These are phyloP conservation scores for Kentomonas sorsogonicus DNA, from an alignment of 208 protist species.

Conservation along the genomic window DNA sequence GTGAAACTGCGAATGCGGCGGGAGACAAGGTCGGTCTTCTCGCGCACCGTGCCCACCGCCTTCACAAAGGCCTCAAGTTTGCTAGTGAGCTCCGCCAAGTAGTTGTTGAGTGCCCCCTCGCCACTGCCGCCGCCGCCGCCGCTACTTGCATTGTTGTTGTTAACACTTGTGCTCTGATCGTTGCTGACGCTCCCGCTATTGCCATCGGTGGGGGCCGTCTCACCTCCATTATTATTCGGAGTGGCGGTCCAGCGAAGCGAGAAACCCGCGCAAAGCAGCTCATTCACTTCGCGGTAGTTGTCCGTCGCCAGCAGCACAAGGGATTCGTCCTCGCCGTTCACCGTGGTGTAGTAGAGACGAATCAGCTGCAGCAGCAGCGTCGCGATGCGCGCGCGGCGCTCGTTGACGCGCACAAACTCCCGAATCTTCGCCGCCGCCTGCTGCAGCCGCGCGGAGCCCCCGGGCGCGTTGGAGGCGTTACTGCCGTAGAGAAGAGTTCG, in stretches of 20 bases:
- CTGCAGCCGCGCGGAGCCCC: not conserved
- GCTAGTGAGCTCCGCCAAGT: constrained; percentile 51
- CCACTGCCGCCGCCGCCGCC: too few relatives aligned
- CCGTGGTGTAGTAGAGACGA: constrained; percentile 58
- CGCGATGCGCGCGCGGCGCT: constrained; percentile 62
- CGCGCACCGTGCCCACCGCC: constrained; percentile 53
- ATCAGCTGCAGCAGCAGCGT: constrained; percentile 57
- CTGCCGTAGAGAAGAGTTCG: constrained; percentile 19
- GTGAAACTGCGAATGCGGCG: constrained; percentile 42
- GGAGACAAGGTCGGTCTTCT: constrained; percentile 46
- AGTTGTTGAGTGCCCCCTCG: constrained; percentile 42
- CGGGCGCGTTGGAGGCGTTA: constrained; percentile 9
- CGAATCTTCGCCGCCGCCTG: constrained; percentile 16
- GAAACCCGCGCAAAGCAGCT: constrained; percentile 46
- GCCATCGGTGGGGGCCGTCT: too few relatives aligned
- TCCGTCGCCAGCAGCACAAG: constrained; percentile 69
- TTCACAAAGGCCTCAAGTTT: constrained; percentile 50
- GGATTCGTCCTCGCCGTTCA: constrained; percentile 72
- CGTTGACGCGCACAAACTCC: constrained; percentile 55
- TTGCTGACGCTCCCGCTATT: too few relatives aligned
- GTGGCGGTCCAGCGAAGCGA: constrained; percentile 55
- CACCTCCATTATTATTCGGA: too few relatives aligned
- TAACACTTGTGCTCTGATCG: too few relatives aligned
- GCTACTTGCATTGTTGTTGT: too few relatives aligned
- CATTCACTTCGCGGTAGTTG: constrained; percentile 66